Percentiles rank a stretch among this genome's conserved stretches.
Conservation (phyloP, 352 stramenopile genomes). For the Phytophthora citricola region DNA sequence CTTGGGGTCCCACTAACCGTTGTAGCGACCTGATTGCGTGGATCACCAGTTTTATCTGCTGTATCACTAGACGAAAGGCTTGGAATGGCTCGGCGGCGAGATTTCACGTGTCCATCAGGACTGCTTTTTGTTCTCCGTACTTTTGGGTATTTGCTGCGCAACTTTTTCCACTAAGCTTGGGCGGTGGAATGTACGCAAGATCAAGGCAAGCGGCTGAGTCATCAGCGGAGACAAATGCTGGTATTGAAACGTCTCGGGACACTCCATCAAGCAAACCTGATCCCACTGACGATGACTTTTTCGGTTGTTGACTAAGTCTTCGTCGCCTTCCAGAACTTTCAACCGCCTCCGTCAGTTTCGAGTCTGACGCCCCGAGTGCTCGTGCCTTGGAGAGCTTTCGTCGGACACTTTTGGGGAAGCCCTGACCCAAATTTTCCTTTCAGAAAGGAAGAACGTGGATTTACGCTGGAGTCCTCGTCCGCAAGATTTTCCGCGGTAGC, state of each 20-base stretch:
- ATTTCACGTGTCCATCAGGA: slow-evolving; percentile 30
- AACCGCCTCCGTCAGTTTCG: slow-evolving; percentile 20
- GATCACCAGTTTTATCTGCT: slow-evolving; percentile 8
- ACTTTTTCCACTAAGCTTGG: slow-evolving; percentile 49
- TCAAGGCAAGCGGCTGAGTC: slow-evolving; percentile 18
- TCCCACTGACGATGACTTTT: slow-evolving; percentile 20
- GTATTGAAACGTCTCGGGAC: slow-evolving; percentile 12
- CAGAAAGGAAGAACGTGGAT: slow-evolving; percentile 15
- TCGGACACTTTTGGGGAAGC: slow-evolving; percentile 18
- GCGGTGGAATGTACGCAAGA: slow-evolving; percentile 19
- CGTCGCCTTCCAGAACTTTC: slow-evolving; percentile 22
- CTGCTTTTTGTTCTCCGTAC: slow-evolving; percentile 32
- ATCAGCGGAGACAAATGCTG: slow-evolving; percentile 12
- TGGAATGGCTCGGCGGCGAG: slow-evolving; percentile 23
- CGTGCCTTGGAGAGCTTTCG: slow-evolving; percentile 29
- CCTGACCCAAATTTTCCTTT: slow-evolving; percentile 29
- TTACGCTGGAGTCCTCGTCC: slow-evolving; percentile 19
- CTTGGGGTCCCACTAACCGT: neutral
- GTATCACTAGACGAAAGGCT: slow-evolving; percentile 12
- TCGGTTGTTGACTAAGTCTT: slow-evolving; percentile 27
- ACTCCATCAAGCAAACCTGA: slow-evolving; percentile 16
- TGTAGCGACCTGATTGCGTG: slow-evolving; percentile 4
- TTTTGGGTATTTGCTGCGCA: slow-evolving; percentile 39
- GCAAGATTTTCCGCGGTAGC: slow-evolving; percentile 16
- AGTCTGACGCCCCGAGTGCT: slow-evolving; percentile 17